Evolutionary conservation across 192 early-diverging fungal species (phyloP).

Genomic region (Linderina pennispora): DNA sequence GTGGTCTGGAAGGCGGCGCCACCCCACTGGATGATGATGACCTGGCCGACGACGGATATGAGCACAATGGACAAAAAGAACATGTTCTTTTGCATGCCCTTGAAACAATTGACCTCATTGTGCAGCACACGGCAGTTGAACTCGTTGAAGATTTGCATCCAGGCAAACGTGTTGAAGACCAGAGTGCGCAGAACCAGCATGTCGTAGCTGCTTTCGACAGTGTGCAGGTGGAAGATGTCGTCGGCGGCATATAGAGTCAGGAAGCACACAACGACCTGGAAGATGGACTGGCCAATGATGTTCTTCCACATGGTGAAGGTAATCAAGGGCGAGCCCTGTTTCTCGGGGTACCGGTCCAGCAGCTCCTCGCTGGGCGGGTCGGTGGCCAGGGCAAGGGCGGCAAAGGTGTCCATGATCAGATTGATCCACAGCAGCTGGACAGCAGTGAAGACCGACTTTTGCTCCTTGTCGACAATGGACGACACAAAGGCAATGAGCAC

Average conservation of each 20-base stretch:
- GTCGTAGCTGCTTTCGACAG: slow-evolving; percentile 29
- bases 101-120: slow-evolving; percentile 83
- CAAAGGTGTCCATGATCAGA: slow-evolving; percentile 99
- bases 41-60: slow-evolving; percentile 69
- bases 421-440: slow-evolving; percentile 99
- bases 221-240: slow-evolving; percentile 56
- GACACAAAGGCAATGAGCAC: slow-evolving; percentile 77
- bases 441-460: slow-evolving; percentile 86
- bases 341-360: slow-evolving; percentile 80
- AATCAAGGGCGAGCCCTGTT: slow-evolving; percentile 76
- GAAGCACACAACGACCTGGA: slow-evolving; percentile 80
- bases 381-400: slow-evolving; percentile 93
- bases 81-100: slow-evolving; percentile 64
- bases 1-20: slow-evolving; percentile 76
- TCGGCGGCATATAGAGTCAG: slow-evolving; percentile 64
- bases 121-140: slow-evolving; percentile 78
- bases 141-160: slow-evolving; percentile 86
- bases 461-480: slow-evolving; percentile 52
- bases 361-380: slow-evolving; percentile 85
- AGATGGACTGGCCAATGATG: slow-evolving; percentile 86
- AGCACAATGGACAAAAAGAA: slow-evolving; percentile 79
- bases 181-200: slow-evolving; percentile 62
- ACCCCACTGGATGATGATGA: slow-evolving; percentile 87
- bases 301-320: slow-evolving; percentile 92
- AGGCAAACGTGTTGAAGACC: slow-evolving; percentile 92